phyloP scores from a whole-genome alignment of 2,329 filamentous ascomycete species.

The Zasmidium cellare region DNA sequence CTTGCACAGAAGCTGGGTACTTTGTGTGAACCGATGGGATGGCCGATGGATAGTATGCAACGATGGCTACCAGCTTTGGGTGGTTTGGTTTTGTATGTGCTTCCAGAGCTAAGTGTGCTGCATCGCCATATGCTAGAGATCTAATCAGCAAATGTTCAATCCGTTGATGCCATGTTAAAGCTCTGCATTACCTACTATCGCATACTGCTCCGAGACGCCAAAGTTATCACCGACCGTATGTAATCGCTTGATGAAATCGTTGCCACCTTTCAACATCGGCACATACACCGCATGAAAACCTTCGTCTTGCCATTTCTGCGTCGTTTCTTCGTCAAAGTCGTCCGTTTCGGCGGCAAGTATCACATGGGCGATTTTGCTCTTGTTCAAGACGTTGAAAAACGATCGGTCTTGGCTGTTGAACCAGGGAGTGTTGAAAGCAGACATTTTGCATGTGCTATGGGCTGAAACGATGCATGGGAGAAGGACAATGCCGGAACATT shows the following conservation, averaged over 20 bases:
- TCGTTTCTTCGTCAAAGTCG: constrained; percentile 57
- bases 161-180: background rate
- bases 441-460: constrained; percentile 13
- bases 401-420: constrained; percentile 31
- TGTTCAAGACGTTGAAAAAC: constrained; percentile 39
- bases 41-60: constrained; percentile 63
- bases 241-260: constrained; percentile 48
- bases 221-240: constrained; percentile 55
- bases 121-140: constrained; percentile 59
- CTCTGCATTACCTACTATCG: constrained; percentile 55
- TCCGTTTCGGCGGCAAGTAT: constrained; percentile 53
- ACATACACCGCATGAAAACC: constrained; percentile 62
- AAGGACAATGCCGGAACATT: background rate
- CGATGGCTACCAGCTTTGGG: constrained; percentile 59
- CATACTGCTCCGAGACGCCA: constrained; percentile 61
- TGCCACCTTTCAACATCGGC: constrained; percentile 52
- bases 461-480: background rate
- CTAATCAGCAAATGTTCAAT: constrained; percentile 4
- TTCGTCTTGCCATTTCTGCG: constrained; percentile 59
- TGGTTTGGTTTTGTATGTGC: constrained; percentile 55
- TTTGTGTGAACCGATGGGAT: constrained; percentile 54
- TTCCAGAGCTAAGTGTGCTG: constrained; percentile 60
- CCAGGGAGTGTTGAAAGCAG: constrained; percentile 36
- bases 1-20: constrained; percentile 45
- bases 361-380: constrained; percentile 45